Evolutionary conservation across 768 basidiomycete species (phyloP), one percentile per base, ranked within the genome.

Genomic region (Mycena pura): DNA sequence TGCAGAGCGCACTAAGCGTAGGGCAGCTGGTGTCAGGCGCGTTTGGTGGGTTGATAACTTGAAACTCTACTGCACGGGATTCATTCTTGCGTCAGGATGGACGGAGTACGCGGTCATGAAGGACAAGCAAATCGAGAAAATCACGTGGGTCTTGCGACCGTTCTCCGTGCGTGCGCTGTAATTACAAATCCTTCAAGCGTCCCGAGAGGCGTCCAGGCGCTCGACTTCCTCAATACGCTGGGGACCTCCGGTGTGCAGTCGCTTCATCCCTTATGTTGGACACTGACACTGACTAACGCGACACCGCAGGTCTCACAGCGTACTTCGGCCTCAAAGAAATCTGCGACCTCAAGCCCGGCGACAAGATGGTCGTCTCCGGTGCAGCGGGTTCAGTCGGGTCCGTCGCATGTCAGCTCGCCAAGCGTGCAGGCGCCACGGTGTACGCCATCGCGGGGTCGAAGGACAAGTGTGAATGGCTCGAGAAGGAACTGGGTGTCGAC

Each of bases 371-470:
- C 22, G 90, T 86, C 13, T 93, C 93, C 1, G 96, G 94, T 19
- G 96, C 96, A 2, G 96, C 96, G 9, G 96, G 95, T 10, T 88
- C 95, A 1, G 92, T 93, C 10, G 93, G 95, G n/a, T 84, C 87
- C 10, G 73, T 93, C 56, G 91, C 81, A 13, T 95, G 93, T 74
- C 94, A 95, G 66, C 80, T 95, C 19, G 94, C 91, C 44, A 93
- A 93, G 73, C 80, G 85, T 27, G 77, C 81, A 11, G 93, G 90
- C 57, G 92, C 91, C 46, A 89, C 84, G 55, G 95, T 98, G 44
- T 87, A 93, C 61, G 96, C 87, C 11, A 92, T 97, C 68, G 95
- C 95, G 0, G 95, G 96, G 24, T 86, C 86, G 0, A 70, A 80
- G 7, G 92, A 93, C 19, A 99, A 99, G 73, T 92, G 92, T 70